Evolutionary conservation across 2,329 filamentous ascomycete species (phyloP).

Genomic region (Aspergillus quadrilineatus): DNA sequence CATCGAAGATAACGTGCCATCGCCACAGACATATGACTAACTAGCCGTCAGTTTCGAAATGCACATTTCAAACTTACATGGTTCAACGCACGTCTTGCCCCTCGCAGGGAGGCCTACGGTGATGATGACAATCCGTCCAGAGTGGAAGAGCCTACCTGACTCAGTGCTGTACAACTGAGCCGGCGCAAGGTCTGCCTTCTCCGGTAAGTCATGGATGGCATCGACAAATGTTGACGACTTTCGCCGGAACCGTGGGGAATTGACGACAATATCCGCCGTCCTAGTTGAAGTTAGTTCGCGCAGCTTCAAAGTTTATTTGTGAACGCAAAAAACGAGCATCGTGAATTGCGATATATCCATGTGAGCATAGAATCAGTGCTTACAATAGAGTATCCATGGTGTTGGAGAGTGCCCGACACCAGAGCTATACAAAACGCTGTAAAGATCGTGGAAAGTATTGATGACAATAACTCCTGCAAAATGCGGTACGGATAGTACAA

Average conservation of each 20-base stretch:
- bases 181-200: slow-evolving; percentile 81
- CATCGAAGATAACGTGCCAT: slow-evolving; percentile 92
- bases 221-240: slow-evolving; percentile 96
- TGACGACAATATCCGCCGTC: slow-evolving; percentile 88
- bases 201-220: slow-evolving; percentile 89
- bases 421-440: slow-evolving; percentile 8
- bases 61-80: slow-evolving; percentile 1
- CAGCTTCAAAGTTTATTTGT: not conserved
- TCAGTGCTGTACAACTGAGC: slow-evolving; percentile 98
- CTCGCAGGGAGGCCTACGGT: slow-evolving; percentile 93
- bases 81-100: slow-evolving; percentile 75
- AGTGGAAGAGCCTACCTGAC: slow-evolving; percentile 94
- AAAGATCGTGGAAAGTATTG: not conserved
- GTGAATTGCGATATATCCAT: not conserved
- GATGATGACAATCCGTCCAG: slow-evolving; percentile 92
- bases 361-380: slow-evolving; percentile 21
- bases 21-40: slow-evolving; percentile 88
- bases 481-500: not conserved
- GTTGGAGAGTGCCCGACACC: slow-evolving; percentile 1
- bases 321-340: not conserved
- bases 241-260: slow-evolving; percentile 82
- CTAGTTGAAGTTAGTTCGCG: slow-evolving; percentile 48
- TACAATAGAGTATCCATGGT: slow-evolving; percentile 53
- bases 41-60: slow-evolving; percentile 10
- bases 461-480: slow-evolving; percentile 1